Evolutionary conservation across 192 early-diverging fungal species (phyloP), one percentile per base, ranked within the genome.

Genomic region (Coemansia sp.): DNA sequence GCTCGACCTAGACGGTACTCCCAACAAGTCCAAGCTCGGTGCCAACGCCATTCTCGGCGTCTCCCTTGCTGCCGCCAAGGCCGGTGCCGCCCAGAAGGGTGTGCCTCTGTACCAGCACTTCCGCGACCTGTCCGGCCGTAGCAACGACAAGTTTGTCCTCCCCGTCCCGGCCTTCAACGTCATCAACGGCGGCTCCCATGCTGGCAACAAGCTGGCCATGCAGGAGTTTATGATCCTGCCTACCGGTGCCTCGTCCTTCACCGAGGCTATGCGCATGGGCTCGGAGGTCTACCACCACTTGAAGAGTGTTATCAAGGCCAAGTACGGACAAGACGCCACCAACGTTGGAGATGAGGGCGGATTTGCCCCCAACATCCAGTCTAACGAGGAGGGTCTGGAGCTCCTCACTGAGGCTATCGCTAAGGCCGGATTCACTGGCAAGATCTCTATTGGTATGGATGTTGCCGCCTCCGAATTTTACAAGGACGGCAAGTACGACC

Each of bases 211-310:
- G 88, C 91, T 99, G 67, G 97, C 97, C 71, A 97, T 99, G 95
- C 97, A 99, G 85, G 97, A 99, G 86, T 99, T 98, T 88, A 99
- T 99, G 97, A 99, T 99, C 72, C 84, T 97, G 80, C 97, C 97
- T 65, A 96, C 94, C 52, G 97, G 97, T 71, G 97, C 97, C 36
- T 62, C 84, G 46, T 91, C 92, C 36, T 99, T 98, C 87, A 81
- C 91, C 40, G 95, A 99, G 85, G 97, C 97, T 72, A 95, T 99
- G 95, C 90, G 92, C 88, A 98, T 98, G 50, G 97, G 97, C 63
- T 91, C 92, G 47, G 97, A 99, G 86, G 95, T 97, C 72, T 99
- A 98, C 92, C 96, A 98, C 88, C 68, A 87, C 74, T 87, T 99
- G 57, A 98, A 99, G 90, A 77, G 73, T n/a, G 95, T 97, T 69